Conservation (phyloP, 768 basidiomycete genomes). For the Boletus barrowsii region DNA sequence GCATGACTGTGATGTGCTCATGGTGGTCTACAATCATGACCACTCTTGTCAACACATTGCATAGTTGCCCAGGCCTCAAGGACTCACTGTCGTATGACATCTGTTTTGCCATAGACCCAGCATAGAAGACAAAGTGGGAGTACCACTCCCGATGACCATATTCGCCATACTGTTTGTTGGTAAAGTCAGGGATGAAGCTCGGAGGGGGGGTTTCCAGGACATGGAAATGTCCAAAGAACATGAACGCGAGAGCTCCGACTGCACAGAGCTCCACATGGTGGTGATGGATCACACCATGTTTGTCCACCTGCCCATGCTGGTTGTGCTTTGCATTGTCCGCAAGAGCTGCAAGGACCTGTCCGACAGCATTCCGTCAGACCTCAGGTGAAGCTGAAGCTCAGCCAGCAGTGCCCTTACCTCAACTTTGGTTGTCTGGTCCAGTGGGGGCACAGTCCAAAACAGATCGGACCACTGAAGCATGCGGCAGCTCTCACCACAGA, state of each 20-base stretch:
- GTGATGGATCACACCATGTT: slow-evolving; percentile 32
- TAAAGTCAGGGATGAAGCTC: slow-evolving; percentile 29
- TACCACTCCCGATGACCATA: slow-evolving; percentile 33
- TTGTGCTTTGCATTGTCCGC: slow-evolving; percentile 34
- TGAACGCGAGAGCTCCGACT: slow-evolving; percentile 26
- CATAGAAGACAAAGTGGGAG: slow-evolving; percentile 23
- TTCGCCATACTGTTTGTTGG: slow-evolving; percentile 18
- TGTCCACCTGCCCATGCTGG: slow-evolving; percentile 29
- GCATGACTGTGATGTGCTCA: slow-evolving; percentile 22
- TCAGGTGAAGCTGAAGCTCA: no score
- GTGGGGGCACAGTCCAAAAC: background rate
- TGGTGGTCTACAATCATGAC: no score
- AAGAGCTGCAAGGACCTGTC: no score
- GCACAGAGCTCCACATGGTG: slow-evolving; percentile 28
- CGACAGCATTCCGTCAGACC: no score
- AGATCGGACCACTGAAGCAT: slow-evolving; percentile 7
- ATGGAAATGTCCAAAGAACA: slow-evolving; percentile 20
- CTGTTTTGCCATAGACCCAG: background rate
- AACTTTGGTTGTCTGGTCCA: background rate
- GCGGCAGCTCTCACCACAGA: background rate
- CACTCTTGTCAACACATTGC: no score
- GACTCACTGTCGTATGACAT: slow-evolving; percentile 32
- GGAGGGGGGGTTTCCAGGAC: slow-evolving; percentile 2
- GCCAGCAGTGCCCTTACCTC: no score
- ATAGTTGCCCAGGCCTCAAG: no score